Evolutionary conservation across 2,329 filamentous ascomycete genomes (phyloP), one percentile per base, ranked within the genome.

Genomic region (Fusarium sp.): DNA sequence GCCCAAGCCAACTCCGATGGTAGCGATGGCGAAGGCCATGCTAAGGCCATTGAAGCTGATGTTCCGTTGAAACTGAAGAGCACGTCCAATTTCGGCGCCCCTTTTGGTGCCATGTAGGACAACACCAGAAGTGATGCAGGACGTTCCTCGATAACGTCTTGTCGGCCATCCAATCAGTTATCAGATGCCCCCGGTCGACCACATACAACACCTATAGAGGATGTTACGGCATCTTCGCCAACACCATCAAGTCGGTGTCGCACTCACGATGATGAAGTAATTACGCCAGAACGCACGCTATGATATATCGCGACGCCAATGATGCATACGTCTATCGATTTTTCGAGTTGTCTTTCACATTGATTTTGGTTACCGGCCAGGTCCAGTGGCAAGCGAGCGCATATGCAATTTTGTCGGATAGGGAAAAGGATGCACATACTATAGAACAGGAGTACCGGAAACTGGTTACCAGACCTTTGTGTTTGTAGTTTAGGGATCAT

Each of bases 11-110:
- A 73, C 32, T 66, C 65, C 10, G 71, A 72, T 40, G 78, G 78
- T 25, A 72, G 73, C 20, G 68, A 74, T n/a, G 65, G 59, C 32
- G 75, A 77, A 65, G 49, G 54, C 12, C 57, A 61, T 25, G 66
- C 63, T 32, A 78, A 79, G 32, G 74, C 72, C 6, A 73, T 80
- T 18, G 80, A 82, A 45, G 65, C 73, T n/a, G 83, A 86, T 25
- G 79, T 86, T 29, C 83, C 84, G 3, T 77, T 86, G 30, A 84
- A 81, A 71, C 75, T 86, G 43, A 84, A 78, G 72, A 79, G 75
- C 27, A 84, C 81, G 20, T 81, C 77, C 66, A 86, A 86, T 69
- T 86, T 86, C 74, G 84, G 84, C 15, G 81, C 82, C 22, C 83
- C 83, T 2, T 83, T 85, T 68, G 83, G 83, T 34, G 68, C 68